These are phyloP conservation scores for Pseudocercospora crystallina DNA, from an alignment of 2,329 filamentous ascomycete species.

Conservation along the genomic window DNA sequence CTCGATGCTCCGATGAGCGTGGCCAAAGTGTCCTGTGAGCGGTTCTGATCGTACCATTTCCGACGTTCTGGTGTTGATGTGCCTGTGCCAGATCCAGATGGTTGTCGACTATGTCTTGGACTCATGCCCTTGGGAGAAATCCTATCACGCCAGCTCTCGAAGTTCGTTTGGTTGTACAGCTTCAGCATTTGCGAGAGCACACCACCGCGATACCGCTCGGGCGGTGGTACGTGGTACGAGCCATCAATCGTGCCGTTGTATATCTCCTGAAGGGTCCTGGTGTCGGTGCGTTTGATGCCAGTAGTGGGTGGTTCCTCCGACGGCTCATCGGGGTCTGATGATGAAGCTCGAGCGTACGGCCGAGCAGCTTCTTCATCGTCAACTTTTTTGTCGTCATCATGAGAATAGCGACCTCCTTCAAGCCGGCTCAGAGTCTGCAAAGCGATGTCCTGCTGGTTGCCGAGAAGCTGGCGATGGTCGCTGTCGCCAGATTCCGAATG, in stretches of 20 bases:
- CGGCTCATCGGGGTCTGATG: background rate
- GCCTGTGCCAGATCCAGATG: slow-evolving; percentile 35
- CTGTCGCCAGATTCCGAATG: slow-evolving; percentile 7
- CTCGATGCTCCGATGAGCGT: slow-evolving; percentile 45
- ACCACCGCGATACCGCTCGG: slow-evolving; percentile 68
- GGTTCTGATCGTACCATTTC: slow-evolving; percentile 24
- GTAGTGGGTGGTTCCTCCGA: background rate
- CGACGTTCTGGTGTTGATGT: slow-evolving; percentile 18
- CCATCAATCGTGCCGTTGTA: slow-evolving; percentile 15
- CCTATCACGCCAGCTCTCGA: slow-evolving; percentile 1
- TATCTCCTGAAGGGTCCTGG: slow-evolving; percentile 4
- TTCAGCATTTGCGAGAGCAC: slow-evolving; percentile 71
- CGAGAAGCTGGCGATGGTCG: slow-evolving; percentile 9
- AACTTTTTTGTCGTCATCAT: background rate
- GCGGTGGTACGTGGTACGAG: slow-evolving; percentile 61
- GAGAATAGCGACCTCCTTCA: background rate
- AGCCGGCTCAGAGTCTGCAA: slow-evolving; percentile 1
- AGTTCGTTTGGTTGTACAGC: slow-evolving; percentile 54
- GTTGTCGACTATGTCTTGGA: slow-evolving; percentile 38
- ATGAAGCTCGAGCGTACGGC: slow-evolving; percentile 1
- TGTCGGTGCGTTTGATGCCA: background rate
- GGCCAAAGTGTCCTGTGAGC: slow-evolving; percentile 14
- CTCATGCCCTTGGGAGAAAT: background rate
- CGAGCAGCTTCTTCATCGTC: background rate
- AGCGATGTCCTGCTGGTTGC: slow-evolving; percentile 4